phyloP scores from a whole-genome alignment of 2,329 filamentous ascomycete genomes.

The Stenocarpella maydis region DNA sequence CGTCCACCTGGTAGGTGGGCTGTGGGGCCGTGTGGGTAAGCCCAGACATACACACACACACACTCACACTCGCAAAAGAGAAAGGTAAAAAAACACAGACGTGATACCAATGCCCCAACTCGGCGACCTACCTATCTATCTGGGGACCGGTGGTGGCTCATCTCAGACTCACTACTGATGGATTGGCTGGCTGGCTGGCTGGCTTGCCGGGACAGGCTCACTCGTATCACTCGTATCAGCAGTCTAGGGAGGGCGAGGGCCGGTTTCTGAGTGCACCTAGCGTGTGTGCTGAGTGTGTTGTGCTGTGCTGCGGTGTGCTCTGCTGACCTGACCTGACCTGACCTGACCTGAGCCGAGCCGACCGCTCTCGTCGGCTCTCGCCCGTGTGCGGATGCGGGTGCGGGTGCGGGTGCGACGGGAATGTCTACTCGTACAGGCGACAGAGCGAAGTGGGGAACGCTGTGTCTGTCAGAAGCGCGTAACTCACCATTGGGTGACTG shows the following conservation, averaged over 20 bases:
- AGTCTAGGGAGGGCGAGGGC: background rate
- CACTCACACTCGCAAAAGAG: background rate
- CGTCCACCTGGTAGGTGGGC: slow-evolving; percentile 10
- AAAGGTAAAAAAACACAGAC: background rate
- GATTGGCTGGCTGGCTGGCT: background rate
- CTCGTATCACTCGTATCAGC: slow-evolving; percentile 4
- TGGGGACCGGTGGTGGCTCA: slow-evolving; percentile 8
- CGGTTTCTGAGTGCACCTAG: background rate
- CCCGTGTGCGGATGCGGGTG: background rate
- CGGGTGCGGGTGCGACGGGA: background rate
- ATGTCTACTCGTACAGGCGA: background rate
- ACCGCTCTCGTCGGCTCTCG: background rate
- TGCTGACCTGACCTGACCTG: background rate
- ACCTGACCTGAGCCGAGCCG: slow-evolving; percentile 10
- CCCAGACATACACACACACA: background rate
- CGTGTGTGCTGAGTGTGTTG: slow-evolving; percentile 6
- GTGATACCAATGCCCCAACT: background rate
- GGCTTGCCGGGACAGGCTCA: background rate
- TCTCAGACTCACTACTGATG: background rate
- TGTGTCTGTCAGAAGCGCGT: slow-evolving; percentile 30
- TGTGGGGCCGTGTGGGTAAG: slow-evolving; percentile 24
- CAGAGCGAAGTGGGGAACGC: background rate
- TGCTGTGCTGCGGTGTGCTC: slow-evolving; percentile 21
- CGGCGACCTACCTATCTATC: slow-evolving; percentile 20
- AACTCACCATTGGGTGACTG: slow-evolving; percentile 26